Percentiles rank a stretch among this genome's conserved stretches.
Conservation (phyloP, 2,329 filamentous ascomycete species). For the Didymosphaeria variabile region DNA sequence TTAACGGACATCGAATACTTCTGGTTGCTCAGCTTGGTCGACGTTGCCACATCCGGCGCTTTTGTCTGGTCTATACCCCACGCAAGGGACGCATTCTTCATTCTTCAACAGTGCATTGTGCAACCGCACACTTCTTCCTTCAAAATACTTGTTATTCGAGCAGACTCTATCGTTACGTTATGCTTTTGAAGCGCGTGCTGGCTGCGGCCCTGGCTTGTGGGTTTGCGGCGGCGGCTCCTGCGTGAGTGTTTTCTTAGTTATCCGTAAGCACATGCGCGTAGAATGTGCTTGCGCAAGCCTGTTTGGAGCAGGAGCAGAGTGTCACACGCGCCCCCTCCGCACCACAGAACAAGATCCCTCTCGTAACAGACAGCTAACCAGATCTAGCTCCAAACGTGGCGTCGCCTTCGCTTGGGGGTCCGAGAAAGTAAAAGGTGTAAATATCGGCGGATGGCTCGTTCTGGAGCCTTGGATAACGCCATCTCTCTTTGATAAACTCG, state of each 20-base stretch:
- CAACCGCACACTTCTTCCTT: background rate
- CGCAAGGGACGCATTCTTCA: background rate
- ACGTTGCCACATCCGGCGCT: background rate
- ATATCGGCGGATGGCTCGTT: constrained; percentile 61
- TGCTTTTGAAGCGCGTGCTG: constrained; percentile 37
- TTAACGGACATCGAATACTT: background rate
- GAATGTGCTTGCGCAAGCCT: background rate
- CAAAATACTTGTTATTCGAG: background rate
- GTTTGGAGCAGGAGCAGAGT: background rate
- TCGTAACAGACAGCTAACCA: constrained; percentile 23
- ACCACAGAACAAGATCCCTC: background rate
- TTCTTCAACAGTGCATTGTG: background rate
- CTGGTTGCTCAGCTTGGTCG: background rate
- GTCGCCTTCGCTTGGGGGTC: constrained; percentile 59
- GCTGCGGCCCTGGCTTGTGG: constrained; percentile 34
- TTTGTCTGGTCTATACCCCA: background rate
- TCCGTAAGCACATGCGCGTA: constrained; percentile 4
- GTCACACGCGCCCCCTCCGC: no score
- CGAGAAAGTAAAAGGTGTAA: constrained; percentile 61
- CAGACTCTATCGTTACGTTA: constrained; percentile 22
- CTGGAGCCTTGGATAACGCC: constrained; percentile 66
- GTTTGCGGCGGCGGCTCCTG: constrained; percentile 37
- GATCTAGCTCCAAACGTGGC: constrained; percentile 39
- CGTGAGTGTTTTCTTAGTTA: constrained; percentile 35
- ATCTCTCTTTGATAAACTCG: constrained; percentile 59